phyloP scores from a whole-genome alignment of 2,329 filamentous ascomycete species.

The Dryadomyces quercus-mongolicae region DNA sequence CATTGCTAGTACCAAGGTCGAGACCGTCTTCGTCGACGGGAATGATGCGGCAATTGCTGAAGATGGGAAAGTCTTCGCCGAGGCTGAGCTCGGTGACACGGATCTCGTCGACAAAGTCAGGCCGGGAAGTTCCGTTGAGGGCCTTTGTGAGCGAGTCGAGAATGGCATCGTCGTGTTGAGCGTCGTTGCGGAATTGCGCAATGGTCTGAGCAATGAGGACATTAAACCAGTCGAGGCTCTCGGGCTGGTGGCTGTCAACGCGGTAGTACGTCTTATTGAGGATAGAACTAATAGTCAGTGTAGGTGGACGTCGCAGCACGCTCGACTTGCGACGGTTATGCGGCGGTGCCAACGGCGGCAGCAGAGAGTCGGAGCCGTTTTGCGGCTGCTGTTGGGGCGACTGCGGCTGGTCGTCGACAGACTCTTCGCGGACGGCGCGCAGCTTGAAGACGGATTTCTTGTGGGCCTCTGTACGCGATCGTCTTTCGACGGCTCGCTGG shows the following conservation, averaged over 20 bases:
- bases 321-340: constrained; percentile 39
- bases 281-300: constrained; percentile 84
- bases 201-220: constrained; percentile 94
- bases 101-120: constrained; percentile 88
- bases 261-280: constrained; percentile 97
- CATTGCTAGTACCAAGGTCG: constrained; percentile 17
- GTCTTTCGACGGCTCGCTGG: constrained; percentile 60
- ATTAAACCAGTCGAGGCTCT: constrained; percentile 98
- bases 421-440: constrained; percentile 26
- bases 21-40: constrained; percentile 73
- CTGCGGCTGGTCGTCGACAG: constrained; percentile 12
- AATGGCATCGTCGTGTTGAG: constrained; percentile 83
- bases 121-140: constrained; percentile 75
- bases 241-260: constrained; percentile 86
- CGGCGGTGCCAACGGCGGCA: constrained; percentile 17
- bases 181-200: constrained; percentile 85
- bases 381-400: constrained; percentile 19
- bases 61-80: constrained; percentile 95
- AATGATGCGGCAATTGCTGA: constrained; percentile 95
- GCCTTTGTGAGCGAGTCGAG: constrained; percentile 73
- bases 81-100: constrained; percentile 86
- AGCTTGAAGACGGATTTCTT: constrained; percentile 59
- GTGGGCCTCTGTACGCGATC: constrained; percentile 63
- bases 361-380: constrained; percentile 10
- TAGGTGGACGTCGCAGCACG: constrained; percentile 59